These are phyloP conservation scores for Heracleum sosnowskyi DNA, from an alignment of 129 eudicot species.

Conservation along the genomic window DNA sequence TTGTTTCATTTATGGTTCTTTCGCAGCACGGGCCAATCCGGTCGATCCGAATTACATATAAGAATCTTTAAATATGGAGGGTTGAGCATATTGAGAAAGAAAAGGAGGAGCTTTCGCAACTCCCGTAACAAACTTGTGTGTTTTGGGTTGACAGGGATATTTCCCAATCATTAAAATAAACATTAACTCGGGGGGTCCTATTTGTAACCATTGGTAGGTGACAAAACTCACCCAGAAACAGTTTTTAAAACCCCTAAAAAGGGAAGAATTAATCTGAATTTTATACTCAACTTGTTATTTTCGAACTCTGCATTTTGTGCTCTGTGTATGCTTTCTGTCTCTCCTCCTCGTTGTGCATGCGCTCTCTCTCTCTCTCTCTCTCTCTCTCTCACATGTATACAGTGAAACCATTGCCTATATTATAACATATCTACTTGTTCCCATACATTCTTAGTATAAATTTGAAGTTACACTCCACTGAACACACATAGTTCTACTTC, in stretches of 20 bases:
- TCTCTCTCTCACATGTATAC: not conserved
- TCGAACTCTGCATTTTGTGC: constrained; percentile 44
- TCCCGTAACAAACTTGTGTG: constrained; percentile 27
- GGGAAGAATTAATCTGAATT: constrained; percentile 18
- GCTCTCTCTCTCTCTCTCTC: too few relatives aligned
- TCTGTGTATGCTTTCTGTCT: constrained; percentile 27
- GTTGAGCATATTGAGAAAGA: constrained; percentile 14
- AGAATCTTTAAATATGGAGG: not conserved
- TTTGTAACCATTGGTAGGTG: constrained; percentile 13
- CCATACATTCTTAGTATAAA: constrained; percentile 14
- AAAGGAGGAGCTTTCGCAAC: constrained; percentile 26
- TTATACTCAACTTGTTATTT: too few relatives aligned
- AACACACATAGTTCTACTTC: not conserved
- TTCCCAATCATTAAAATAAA: constrained; percentile 9
- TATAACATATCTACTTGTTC: not conserved
- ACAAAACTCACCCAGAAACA: constrained; percentile 28
- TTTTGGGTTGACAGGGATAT: constrained; percentile 30
- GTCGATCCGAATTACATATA: too few relatives aligned
- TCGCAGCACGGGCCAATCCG: too few relatives aligned
- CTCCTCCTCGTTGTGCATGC: not conserved
- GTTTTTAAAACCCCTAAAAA: constrained; percentile 21
- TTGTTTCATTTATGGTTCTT: too few relatives aligned
- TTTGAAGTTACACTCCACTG: constrained; percentile 9
- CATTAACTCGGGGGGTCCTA: not conserved
- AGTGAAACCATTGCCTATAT: too few relatives aligned